Percentiles rank a stretch among this genome's conserved stretches.
Conservation (phyloP, 2,329 filamentous ascomycete species). For the Colletotrichum sidae region DNA sequence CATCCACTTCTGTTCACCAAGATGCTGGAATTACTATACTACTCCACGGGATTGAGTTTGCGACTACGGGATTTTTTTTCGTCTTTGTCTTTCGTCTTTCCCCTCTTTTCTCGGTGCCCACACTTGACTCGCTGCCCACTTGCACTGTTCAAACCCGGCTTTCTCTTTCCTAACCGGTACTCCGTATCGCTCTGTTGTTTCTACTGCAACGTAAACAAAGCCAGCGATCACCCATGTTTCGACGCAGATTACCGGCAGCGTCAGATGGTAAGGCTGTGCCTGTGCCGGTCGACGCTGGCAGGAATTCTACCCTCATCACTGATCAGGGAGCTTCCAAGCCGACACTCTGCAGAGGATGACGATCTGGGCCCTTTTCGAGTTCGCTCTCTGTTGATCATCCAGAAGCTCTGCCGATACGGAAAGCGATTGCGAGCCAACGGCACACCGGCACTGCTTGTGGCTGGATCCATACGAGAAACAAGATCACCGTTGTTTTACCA, state of each 20-base stretch:
- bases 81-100: too few species aligned
- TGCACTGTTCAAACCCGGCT: too few species aligned
- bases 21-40: too few species aligned
- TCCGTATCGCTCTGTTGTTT: neutral
- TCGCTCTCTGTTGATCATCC: neutral
- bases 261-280: constrained; percentile 19
- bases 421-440: constrained; percentile 6
- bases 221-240: constrained; percentile 18
- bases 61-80: neutral
- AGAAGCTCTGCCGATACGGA: constrained; percentile 1
- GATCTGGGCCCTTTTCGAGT: neutral
- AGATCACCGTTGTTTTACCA: neutral
- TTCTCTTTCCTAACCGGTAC: too few species aligned
- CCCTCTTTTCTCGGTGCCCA: too few species aligned
- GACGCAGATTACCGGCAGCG: constrained; percentile 28
- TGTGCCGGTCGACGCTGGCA: constrained; percentile 1
- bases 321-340: too few species aligned
- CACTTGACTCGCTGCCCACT: too few species aligned
- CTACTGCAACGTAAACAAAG: neutral
- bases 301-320: constrained; percentile 4
- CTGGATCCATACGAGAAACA: constrained; percentile 1
- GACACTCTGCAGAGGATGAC: neutral
- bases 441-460: neutral
- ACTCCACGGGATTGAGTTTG: neutral
- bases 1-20: too few species aligned